phyloP scores from a whole-genome alignment of 2,329 filamentous ascomycete genomes.

The Aphanoascus verrucosus region DNA sequence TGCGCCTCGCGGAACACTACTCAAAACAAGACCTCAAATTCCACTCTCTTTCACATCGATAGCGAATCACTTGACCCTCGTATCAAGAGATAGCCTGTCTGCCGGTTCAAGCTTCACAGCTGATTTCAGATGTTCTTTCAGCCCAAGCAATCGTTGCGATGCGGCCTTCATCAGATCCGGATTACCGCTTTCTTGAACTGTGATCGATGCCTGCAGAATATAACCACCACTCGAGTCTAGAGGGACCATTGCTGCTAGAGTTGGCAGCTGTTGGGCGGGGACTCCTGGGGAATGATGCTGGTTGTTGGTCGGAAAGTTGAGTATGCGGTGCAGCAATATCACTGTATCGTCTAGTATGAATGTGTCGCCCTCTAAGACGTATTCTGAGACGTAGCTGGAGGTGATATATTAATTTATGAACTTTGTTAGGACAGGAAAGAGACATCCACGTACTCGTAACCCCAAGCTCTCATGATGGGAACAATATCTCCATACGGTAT shows the following conservation, averaged over 20 bases:
- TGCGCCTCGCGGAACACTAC: no score
- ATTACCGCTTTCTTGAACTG: constrained; percentile 46
- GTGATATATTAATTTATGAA: not conserved
- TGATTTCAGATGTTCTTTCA: constrained; percentile 46
- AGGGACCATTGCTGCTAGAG: constrained; percentile 37
- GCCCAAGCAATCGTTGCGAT: constrained; percentile 43
- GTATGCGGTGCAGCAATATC: constrained; percentile 42
- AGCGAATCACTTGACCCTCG: constrained; percentile 43
- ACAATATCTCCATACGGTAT: constrained; percentile 42
- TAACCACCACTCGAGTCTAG: constrained; percentile 49
- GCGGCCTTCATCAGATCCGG: constrained; percentile 45
- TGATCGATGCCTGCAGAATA: constrained; percentile 48
- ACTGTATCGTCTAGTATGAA: constrained; percentile 40
- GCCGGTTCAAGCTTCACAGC: constrained; percentile 48
- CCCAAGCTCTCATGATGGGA: constrained; percentile 42
- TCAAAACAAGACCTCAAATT: no score
- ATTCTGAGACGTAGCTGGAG: constrained; percentile 46
- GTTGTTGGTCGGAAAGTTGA: constrained; percentile 36
- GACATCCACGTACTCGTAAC: constrained; percentile 40
- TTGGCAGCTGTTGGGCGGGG: constrained; percentile 34
- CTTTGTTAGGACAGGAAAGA: constrained; percentile 4
- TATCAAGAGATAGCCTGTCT: constrained; percentile 50
- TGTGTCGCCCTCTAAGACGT: constrained; percentile 45
- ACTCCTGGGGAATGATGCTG: constrained; percentile 17
- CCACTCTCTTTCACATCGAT: no score